A percentile compares a stretch with the other conserved stretches of the same genome.
These are phyloP conservation scores for Penicillium paneum DNA, from an alignment of 2,329 filamentous ascomycete genomes.

Conservation along the genomic window DNA sequence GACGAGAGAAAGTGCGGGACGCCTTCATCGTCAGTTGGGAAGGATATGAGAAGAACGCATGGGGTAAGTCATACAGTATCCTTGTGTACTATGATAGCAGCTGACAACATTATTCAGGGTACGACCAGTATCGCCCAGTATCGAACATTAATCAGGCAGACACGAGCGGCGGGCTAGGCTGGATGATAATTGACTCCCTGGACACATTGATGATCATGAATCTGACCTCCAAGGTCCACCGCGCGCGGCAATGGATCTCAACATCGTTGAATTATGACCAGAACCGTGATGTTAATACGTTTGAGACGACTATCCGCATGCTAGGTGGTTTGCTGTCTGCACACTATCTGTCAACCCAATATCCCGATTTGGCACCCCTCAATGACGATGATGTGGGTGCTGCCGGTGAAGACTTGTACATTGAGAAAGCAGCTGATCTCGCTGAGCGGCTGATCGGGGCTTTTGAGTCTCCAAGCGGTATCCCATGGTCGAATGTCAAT, in stretches of 20 bases:
- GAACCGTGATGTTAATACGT: conserved; percentile 93
- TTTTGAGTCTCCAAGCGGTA: conserved; percentile 80
- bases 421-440: conserved; percentile 92
- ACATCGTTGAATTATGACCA: conserved; percentile 80
- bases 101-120: conserved; percentile 17
- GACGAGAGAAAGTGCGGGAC: conserved; percentile 78
- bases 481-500: conserved; percentile 89
- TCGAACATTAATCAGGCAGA: conserved; percentile 78
- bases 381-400: conserved; percentile 67
- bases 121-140: conserved; percentile 80
- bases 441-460: conserved; percentile 83
- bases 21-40: conserved; percentile 91
- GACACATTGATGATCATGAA: conserved; percentile 99
- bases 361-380: conserved; percentile 74
- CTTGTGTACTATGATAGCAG: background rate
- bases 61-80: conserved; percentile 62
- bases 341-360: conserved; percentile 86
- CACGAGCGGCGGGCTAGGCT: conserved; percentile 84
- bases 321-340: conserved; percentile 87
- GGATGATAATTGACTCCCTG: conserved; percentile 95
- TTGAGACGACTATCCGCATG: conserved; percentile 98
- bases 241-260: conserved; percentile 86
- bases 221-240: conserved; percentile 75
- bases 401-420: conserved; percentile 82
- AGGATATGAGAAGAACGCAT: conserved; percentile 86